Evolutionary conservation across 306 rosid species (phyloP).

Genomic region (Trifolium dubium): DNA sequence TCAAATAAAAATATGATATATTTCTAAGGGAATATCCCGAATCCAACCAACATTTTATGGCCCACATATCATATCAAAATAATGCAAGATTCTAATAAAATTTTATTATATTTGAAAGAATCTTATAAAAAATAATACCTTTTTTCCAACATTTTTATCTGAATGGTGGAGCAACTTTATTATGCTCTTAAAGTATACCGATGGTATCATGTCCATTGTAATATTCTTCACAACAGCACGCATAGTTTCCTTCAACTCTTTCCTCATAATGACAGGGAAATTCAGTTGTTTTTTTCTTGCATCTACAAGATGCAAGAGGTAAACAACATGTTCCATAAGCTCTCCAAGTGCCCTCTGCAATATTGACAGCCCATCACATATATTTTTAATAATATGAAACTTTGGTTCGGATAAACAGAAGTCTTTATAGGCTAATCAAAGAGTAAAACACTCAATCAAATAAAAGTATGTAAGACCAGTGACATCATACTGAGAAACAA

Average conservation of each 20-base stretch:
- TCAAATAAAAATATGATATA: constrained; percentile 17
- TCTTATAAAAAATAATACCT: constrained; percentile 54
- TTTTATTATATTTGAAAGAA: not conserved
- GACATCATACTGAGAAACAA: constrained; percentile 2
- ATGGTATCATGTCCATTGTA: constrained; percentile 61
- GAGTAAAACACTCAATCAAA: constrained; percentile 7
- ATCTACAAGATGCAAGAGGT: constrained; percentile 63
- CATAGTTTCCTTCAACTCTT: constrained; percentile 64
- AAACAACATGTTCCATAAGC: constrained; percentile 75
- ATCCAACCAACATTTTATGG: constrained; percentile 4
- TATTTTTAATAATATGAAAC: constrained; percentile 10
- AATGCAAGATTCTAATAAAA: constrained; percentile 9
- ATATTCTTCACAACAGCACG: constrained; percentile 63
- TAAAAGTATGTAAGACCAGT: constrained; percentile 13
- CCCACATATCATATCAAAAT: not conserved
- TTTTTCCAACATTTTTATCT: constrained; percentile 64
- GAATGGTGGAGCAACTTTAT: constrained; percentile 63
- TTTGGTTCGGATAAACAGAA: constrained; percentile 2
- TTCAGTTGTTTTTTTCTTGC: constrained; percentile 55
- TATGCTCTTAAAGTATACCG: constrained; percentile 65
- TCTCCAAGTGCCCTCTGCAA: constrained; percentile 66
- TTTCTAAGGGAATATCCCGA: constrained; percentile 9
- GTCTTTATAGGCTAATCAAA: constrained; percentile 5
- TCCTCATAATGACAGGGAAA: constrained; percentile 57
- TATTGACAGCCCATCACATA: constrained; percentile 30